These are phyloP conservation scores for Biscogniauxia mediterranea DNA, from an alignment of 2,329 filamentous ascomycete genomes.

Conservation along the genomic window DNA sequence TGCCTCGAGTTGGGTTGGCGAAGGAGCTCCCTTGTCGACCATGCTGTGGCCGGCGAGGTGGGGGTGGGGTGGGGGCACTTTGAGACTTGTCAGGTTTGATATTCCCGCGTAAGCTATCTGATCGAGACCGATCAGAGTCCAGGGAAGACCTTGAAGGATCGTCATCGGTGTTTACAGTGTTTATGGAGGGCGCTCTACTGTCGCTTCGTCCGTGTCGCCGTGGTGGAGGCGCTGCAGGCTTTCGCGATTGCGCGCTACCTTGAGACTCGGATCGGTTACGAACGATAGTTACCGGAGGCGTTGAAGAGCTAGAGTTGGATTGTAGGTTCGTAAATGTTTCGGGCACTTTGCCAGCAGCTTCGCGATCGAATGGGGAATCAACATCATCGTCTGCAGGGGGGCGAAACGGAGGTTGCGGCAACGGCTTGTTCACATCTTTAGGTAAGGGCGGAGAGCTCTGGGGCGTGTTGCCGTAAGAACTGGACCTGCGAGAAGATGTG, in stretches of 20 bases:
- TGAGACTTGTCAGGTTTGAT: conserved; percentile 28
- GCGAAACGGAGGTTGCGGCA: conserved; percentile 53
- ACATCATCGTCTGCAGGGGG: conserved; percentile 46
- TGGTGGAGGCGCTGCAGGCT: conserved; percentile 51
- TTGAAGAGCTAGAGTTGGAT: conserved; percentile 37
- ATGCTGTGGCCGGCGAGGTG: conserved; percentile 49
- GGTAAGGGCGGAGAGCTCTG: conserved; percentile 36
- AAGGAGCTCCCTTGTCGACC: conserved; percentile 29
- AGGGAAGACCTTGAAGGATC: conserved; percentile 46
- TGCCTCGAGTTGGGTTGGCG: conserved; percentile 31
- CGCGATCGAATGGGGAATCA: conserved; percentile 53
- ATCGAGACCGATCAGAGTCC: conserved; percentile 48
- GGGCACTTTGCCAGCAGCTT: conserved; percentile 51
- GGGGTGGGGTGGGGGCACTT: conserved; percentile 50
- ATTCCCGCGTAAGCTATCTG: conserved; percentile 44
- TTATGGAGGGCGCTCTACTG: conserved; percentile 35
- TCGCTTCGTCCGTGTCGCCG: conserved; percentile 47
- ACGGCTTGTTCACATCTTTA: conserved; percentile 60
- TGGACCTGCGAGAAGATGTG: conserved; percentile 23
- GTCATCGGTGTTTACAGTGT: conserved; percentile 33
- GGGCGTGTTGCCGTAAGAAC: conserved; percentile 24
- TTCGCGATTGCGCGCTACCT: conserved; percentile 33
- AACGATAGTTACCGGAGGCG: conserved; percentile 37
- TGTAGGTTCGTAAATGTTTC: conserved; percentile 38
- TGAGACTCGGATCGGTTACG: conserved; percentile 33